phyloP scores from a whole-genome alignment of 768 basidiomycete genomes.

The Auriscalpium microsporum region DNA sequence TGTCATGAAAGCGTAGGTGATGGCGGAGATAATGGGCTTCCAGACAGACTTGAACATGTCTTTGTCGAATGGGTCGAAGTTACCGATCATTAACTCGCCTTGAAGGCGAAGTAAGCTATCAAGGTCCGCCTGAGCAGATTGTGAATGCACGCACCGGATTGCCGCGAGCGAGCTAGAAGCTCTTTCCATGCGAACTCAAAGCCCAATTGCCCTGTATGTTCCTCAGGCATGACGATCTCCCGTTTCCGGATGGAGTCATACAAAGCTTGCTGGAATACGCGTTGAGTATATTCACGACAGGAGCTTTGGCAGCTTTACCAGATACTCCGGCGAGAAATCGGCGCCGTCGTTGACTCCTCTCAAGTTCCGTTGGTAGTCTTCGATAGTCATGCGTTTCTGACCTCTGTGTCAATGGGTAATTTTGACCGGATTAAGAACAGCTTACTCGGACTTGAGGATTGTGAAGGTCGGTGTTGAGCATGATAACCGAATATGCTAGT shows the following conservation, averaged over 20 bases:
- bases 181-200: conserved; percentile 99
- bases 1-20: conserved; percentile 91
- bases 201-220: conserved; percentile 91
- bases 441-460: conserved; percentile 86
- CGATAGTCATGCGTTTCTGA: conserved; percentile 93
- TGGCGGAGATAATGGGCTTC: conserved; percentile 88
- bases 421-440: background rate
- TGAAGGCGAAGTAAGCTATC: background rate
- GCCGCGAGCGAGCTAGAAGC: conserved; percentile 69
- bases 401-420: conserved; percentile 1
- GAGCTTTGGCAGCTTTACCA: conserved; percentile 40
- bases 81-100: conserved; percentile 70
- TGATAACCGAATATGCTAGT: conserved; percentile 88
- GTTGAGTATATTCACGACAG: background rate
- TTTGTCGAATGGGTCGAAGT: conserved; percentile 72
- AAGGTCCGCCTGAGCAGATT: no score
- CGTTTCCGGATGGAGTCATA: conserved; percentile 91
- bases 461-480: conserved; percentile 97
- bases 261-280: conserved; percentile 56
- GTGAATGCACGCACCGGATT: conserved; percentile 48
- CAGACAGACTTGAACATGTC: conserved; percentile 94
- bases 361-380: conserved; percentile 88
- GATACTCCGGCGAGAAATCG: conserved; percentile 79
- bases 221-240: conserved; percentile 97
- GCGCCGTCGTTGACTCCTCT: conserved; percentile 83